Evolutionary conservation across 352 stramenopile species (phyloP).

Genomic region (Phytophthora crassamura): DNA sequence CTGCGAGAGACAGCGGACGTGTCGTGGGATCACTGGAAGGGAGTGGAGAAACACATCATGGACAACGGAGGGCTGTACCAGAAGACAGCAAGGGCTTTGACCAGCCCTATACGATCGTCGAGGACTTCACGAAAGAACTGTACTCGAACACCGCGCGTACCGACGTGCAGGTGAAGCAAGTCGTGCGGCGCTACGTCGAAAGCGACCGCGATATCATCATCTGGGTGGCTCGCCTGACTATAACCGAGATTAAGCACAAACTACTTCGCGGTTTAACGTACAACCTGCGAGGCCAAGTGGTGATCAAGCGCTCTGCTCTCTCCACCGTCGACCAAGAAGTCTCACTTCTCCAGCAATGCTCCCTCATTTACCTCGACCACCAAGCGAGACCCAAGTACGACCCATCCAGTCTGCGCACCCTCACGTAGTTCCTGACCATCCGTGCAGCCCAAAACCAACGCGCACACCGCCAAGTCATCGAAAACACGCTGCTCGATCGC

Average conservation of each 20-base stretch:
- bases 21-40: conserved; percentile 31
- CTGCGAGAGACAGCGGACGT: conserved; percentile 9
- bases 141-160: conserved; percentile 40
- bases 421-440: conserved; percentile 29
- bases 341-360: conserved; percentile 20
- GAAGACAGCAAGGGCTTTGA: conserved; percentile 28
- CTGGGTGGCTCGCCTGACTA: conserved; percentile 37
- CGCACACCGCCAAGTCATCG: conserved; percentile 45
- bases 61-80: conserved; percentile 27
- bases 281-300: conserved; percentile 52
- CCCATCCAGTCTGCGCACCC: conserved; percentile 1
- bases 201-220: conserved; percentile 50
- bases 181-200: conserved; percentile 52
- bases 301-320: conserved; percentile 22
- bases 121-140: conserved; percentile 53
- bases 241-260: conserved; percentile 54
- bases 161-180: conserved; percentile 53
- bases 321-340: conserved; percentile 4
- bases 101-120: conserved; percentile 47
- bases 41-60: conserved; percentile 27
- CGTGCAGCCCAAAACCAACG: neutral
- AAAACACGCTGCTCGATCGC: conserved; percentile 42
- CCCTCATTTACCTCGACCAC: conserved; percentile 17
- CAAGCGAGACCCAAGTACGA: conserved; percentile 7
- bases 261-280: conserved; percentile 38